These are phyloP conservation scores for Meyerozyma guilliermondii DNA, from an alignment of 1,139 yeast genomes.

Conservation along the genomic window DNA sequence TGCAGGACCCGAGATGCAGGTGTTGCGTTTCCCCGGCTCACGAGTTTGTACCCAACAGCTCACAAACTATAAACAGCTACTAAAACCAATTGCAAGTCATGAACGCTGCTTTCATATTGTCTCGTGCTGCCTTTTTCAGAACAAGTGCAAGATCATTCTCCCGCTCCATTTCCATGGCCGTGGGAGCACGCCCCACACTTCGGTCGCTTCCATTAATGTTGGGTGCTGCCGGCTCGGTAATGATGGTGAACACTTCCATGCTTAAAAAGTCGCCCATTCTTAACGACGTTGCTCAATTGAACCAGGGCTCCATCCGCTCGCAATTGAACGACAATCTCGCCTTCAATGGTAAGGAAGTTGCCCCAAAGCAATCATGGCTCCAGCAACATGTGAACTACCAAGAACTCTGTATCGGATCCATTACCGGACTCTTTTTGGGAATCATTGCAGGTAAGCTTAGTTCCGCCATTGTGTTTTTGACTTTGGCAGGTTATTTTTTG, in stretches of 20 bases:
- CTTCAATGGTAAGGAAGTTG: neutral
- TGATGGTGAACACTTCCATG: neutral
- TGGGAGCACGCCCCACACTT: neutral
- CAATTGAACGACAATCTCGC: neutral
- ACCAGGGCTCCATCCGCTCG: neutral
- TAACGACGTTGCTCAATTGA: neutral
- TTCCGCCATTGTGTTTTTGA: slow-evolving; percentile 48
- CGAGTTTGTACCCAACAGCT: neutral
- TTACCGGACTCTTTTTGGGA: slow-evolving; percentile 61
- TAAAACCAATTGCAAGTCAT: neutral
- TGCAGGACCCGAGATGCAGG: neutral
- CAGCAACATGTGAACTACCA: slow-evolving; percentile 42
- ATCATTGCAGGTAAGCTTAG: slow-evolving; percentile 62
- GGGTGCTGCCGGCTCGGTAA: slow-evolving; percentile 1
- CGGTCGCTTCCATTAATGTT: neutral
- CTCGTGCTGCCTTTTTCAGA: neutral
- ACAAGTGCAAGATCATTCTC: neutral
- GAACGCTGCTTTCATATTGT: neutral
- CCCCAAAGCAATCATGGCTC: neutral
- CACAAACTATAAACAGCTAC: neutral
- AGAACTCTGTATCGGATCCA: slow-evolving; percentile 65
- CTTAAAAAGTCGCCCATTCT: neutral
- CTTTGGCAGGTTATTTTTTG: slow-evolving; percentile 47
- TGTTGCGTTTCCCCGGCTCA: neutral
- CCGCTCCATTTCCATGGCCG: neutral